These are phyloP conservation scores for Exobasidium rhododendri DNA, from an alignment of 1,284 basidiomycete genomes.

Conservation along the genomic window DNA sequence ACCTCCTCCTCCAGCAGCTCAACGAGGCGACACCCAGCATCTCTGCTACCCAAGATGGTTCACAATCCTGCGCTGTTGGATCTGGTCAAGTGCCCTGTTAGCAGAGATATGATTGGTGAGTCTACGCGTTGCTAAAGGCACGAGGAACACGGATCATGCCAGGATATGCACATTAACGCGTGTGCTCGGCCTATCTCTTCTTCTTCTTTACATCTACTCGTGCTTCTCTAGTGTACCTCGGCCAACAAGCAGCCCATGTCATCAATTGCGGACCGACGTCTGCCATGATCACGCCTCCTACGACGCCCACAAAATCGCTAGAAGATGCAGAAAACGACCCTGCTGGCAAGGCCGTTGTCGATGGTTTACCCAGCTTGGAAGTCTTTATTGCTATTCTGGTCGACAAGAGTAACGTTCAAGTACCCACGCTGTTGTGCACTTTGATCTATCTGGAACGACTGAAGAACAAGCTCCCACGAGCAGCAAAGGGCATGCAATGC, in stretches of 20 bases:
- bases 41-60: constrained; percentile 48
- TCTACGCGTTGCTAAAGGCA: background rate
- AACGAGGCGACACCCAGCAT: constrained; percentile 49
- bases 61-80: constrained; percentile 53
- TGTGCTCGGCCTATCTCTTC: background rate
- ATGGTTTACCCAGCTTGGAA: constrained; percentile 70
- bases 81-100: constrained; percentile 50
- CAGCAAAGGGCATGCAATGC: constrained; percentile 85
- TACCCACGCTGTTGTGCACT: constrained; percentile 84
- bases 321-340: constrained; percentile 42
- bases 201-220: background rate
- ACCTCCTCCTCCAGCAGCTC: constrained; percentile 20
- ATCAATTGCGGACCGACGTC: constrained; percentile 1
- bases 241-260: constrained; percentile 52
- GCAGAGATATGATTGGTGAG: constrained; percentile 50
- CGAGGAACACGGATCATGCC: background rate
- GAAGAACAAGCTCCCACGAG: constrained; percentile 71
- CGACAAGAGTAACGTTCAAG: constrained; percentile 82
- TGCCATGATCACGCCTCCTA: constrained; percentile 38
- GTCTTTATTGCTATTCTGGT: constrained; percentile 84
- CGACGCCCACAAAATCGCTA: constrained; percentile 42
- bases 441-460: constrained; percentile 90
- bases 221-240: constrained; percentile 40
- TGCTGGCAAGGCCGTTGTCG: constrained; percentile 55
- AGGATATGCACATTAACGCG: no score